phyloP scores from a whole-genome alignment of 768 basidiomycete genomes.

The Nidularia sp. region DNA sequence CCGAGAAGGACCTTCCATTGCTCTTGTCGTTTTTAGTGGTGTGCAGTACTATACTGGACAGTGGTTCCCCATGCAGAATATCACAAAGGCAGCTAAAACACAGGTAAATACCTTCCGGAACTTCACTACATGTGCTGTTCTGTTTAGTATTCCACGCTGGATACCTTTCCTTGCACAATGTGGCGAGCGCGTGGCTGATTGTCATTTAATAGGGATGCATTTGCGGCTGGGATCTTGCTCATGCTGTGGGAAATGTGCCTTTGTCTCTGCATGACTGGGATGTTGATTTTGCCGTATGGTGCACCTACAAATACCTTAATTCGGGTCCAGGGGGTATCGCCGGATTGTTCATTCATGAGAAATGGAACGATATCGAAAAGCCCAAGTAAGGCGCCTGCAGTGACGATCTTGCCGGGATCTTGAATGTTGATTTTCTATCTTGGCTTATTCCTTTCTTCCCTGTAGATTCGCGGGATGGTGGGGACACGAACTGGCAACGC shows the following conservation, averaged over 20 bases:
- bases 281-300: slow-evolving; percentile 98
- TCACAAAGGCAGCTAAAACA: slow-evolving; percentile 81
- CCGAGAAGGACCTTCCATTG: slow-evolving; percentile 70
- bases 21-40: slow-evolving; percentile 89
- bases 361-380: slow-evolving; percentile 59
- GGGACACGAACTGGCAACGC: slow-evolving; percentile 85
- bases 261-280: slow-evolving; percentile 88
- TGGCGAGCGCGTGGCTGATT: slow-evolving; percentile 1
- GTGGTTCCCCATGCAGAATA: slow-evolving; percentile 80
- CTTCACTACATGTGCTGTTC: slow-evolving; percentile 5
- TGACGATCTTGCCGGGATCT: not conserved
- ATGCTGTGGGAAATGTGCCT: slow-evolving; percentile 92
- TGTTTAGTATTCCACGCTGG: not conserved
- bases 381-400: slow-evolving; percentile 54
- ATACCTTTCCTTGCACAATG: too few species aligned
- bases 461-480: slow-evolving; percentile 93
- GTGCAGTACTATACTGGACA: slow-evolving; percentile 99
- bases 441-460: slow-evolving; percentile 5
- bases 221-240: slow-evolving; percentile 95
- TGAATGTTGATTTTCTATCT: slow-evolving; percentile 6
- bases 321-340: slow-evolving; percentile 96
- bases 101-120: slow-evolving; percentile 45
- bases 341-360: slow-evolving; percentile 86
- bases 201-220: slow-evolving; percentile 69
- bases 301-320: slow-evolving; percentile 97